phyloP scores from a whole-genome alignment of 2,329 filamentous ascomycete genomes.

The Penicillium sp. region DNA sequence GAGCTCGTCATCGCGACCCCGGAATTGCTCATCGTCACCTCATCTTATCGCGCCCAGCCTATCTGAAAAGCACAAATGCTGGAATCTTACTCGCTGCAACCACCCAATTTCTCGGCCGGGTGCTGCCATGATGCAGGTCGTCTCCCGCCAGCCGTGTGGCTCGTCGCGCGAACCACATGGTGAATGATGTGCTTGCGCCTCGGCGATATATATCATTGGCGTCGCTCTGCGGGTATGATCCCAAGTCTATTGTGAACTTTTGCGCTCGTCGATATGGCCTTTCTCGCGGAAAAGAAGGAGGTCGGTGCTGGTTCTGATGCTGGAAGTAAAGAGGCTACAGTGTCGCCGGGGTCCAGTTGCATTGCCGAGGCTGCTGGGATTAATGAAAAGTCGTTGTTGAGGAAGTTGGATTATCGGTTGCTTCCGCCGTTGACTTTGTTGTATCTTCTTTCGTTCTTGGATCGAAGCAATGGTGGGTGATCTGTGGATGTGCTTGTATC shows the following conservation, averaged over 20 bases:
- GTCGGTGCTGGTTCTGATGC: neutral
- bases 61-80: neutral
- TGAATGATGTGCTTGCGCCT: conserved; percentile 6
- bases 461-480: conserved; percentile 38
- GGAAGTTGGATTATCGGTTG: conserved; percentile 43
- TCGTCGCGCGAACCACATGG: conserved; percentile 5
- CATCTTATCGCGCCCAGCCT: neutral
- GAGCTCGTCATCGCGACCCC: conserved; percentile 8
- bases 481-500: neutral
- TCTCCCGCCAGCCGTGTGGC: neutral
- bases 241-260: neutral
- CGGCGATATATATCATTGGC: neutral
- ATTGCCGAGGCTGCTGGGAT: conserved; percentile 22
- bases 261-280: conserved; percentile 5
- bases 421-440: conserved; percentile 42
- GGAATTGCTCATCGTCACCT: conserved; percentile 1
- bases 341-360: conserved; percentile 14
- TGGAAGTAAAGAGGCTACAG: neutral
- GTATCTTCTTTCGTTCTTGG: conserved; percentile 43
- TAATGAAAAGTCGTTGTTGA: conserved; percentile 38
- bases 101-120: conserved; percentile 9
- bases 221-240: neutral
- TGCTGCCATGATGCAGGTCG: conserved; percentile 1
- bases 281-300: conserved; percentile 8
- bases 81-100: neutral